phyloP scores from a whole-genome alignment of 2,329 filamentous ascomycete species.

The Whalleya microplaca region DNA sequence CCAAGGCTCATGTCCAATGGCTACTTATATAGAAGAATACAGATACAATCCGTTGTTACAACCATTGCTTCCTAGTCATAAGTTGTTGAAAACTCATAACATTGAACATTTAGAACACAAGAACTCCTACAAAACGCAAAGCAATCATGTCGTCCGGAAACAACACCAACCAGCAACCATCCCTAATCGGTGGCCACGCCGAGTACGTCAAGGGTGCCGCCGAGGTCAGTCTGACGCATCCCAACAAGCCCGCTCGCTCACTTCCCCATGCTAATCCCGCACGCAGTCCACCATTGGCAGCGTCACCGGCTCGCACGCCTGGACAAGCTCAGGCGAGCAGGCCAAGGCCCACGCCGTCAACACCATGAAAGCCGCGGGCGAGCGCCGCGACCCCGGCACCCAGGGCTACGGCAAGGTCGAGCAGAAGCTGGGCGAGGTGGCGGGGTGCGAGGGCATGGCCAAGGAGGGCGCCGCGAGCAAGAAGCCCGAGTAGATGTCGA shows the following conservation, averaged over 20 bases:
- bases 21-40: background rate
- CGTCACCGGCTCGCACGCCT: slow-evolving; percentile 64
- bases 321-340: slow-evolving; percentile 66
- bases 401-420: slow-evolving; percentile 67
- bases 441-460: slow-evolving; percentile 72
- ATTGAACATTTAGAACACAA: slow-evolving; percentile 3
- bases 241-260: background rate
- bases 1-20: background rate
- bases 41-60: background rate
- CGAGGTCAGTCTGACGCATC: slow-evolving; percentile 51
- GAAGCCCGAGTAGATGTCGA: slow-evolving; percentile 26
- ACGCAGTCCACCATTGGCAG: slow-evolving; percentile 62
- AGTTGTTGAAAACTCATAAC: background rate
- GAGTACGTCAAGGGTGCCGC: slow-evolving; percentile 72
- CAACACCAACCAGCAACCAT: slow-evolving; percentile 52
- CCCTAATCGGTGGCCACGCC: slow-evolving; percentile 65
- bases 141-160: slow-evolving; percentile 37
- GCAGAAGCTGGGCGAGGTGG: slow-evolving; percentile 64
- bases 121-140: slow-evolving; percentile 38
- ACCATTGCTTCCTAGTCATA: background rate
- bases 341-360: slow-evolving; percentile 66
- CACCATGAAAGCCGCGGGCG: slow-evolving; percentile 63
- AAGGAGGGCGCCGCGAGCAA: slow-evolving; percentile 61
- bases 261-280: background rate
- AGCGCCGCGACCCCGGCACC: slow-evolving; percentile 54